Base-by-base conservation (phyloP, 176 grass and related monocot genomes). In the Oryza punctata region DNA sequence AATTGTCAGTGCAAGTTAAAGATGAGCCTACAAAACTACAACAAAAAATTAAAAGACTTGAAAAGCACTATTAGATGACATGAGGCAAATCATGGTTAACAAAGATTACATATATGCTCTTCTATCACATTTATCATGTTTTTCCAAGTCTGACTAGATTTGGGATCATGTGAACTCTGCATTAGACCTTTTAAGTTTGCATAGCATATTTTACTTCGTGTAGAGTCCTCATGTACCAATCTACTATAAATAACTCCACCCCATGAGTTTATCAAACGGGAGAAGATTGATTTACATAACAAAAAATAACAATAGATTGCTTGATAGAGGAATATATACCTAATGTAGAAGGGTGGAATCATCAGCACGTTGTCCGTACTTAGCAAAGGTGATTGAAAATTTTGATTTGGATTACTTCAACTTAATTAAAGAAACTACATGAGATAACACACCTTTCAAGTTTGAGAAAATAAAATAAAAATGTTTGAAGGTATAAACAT, bases 351-450 rank as follows among this genome's bases (percentile, higher is more conserved):
- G 33, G 70, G 25, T 3, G 35, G 1, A 57, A 37, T 43, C 32
- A 70, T 37, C 35, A 52, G 12, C 37, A 63, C 49, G 81, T 65
- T 76, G 69, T 66, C 77, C 41, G 35, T 28, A 84, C 52, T 45
- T 72, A 64, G 38, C 25, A 64, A 72, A 13, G 4, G 43, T 75
- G 24, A 74, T 65, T 60, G 60, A 47, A 87, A 50, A 76, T n/a
- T 61, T 26, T 61, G 23, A 65, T 77, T 40, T 32, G 33, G 23
- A 46, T 80, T 47, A 66, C 61, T 73, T 78, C 16, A 65, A 77
- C 79, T 69, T 49, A 59, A 70, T n/a, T 70, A 65, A 90, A 76
- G 23, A n/a, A 91, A 82, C 7, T 73, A 85, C 65, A 80, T 12
- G 25, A 85, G 23, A 71, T 75, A 77, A 81, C 11, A 33, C 75